These are phyloP conservation scores for Hanseniaspora lindneri DNA, from an alignment of 805 yeast genomes.

Conservation along the genomic window DNA sequence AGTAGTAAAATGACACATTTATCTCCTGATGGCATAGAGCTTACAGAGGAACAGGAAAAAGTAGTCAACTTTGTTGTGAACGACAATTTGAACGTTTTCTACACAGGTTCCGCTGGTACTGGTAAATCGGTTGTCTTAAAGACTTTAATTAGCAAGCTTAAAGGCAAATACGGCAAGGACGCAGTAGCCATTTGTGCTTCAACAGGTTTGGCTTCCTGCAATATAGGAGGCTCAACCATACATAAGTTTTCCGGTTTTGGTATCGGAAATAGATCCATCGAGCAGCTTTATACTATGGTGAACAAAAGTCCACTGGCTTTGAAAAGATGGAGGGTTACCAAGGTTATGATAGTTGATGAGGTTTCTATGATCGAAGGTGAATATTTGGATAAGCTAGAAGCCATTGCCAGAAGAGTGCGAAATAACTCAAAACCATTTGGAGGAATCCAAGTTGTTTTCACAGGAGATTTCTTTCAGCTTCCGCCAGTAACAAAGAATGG, in stretches of 20 bases:
- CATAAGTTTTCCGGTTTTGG: constrained; percentile 75
- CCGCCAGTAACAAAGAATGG: constrained; percentile 48
- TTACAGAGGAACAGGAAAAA: constrained; percentile 37
- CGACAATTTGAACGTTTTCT: constrained; percentile 51
- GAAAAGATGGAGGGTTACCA: constrained; percentile 43
- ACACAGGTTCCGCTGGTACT: constrained; percentile 97
- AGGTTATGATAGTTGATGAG: constrained; percentile 64
- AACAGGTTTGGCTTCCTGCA: constrained; percentile 74
- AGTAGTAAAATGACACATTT: neutral
- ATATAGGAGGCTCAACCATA: constrained; percentile 66
- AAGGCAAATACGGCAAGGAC: constrained; percentile 35
- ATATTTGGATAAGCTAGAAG: constrained; percentile 51
- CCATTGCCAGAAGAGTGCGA: constrained; percentile 44
- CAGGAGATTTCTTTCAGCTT: constrained; percentile 74
- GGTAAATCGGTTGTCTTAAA: constrained; percentile 85
- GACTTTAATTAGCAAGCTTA: constrained; percentile 45
- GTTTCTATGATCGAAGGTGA: constrained; percentile 69
- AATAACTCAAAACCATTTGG: constrained; percentile 51
- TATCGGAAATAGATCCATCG: constrained; percentile 45
- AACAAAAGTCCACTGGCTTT: constrained; percentile 39
- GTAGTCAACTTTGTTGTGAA: constrained; percentile 44
- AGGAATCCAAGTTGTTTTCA: constrained; percentile 61
- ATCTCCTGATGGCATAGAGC: neutral
- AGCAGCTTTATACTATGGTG: constrained; percentile 39
- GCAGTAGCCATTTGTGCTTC: constrained; percentile 70